Base-by-base conservation (phyloP, 2,329 filamentous ascomycete species). In the Ophiostoma angusticollis region DNA sequence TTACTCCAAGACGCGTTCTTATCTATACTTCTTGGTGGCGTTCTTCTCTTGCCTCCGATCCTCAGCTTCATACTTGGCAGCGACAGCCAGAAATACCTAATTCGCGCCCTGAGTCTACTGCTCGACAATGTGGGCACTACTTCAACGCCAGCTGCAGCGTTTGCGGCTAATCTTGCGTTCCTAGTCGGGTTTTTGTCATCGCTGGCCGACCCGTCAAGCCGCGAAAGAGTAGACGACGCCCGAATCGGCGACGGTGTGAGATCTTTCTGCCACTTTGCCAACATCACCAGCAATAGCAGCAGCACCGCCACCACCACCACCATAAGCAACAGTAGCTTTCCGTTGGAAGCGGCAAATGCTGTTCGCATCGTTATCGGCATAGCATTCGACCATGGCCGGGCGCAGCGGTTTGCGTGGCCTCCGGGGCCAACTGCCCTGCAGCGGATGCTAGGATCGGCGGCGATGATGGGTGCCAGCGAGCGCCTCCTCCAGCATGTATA, bases 141-240 rank as follows among this genome's bases (percentile, higher is more conserved):
- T 5, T 27, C 36, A 9, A n/a, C 18, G 2, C 27, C 25, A 25
- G n/a, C 16, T 9, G 30, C 13, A 4, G 23, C 24, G 4, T 9
- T 33, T 13, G 24, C 39, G 5, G 42, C 39, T 28, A 44, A 46
- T 31, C 42, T 42, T 25, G 44, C 44, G 9, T 46, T 40, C 28
- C 18, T 42, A 1, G 17, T 32, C 19, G 44, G 44, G 1, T 22
- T 42, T 7, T 17, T 44, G 22, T 24, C 42, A 6, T 40, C 39
- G 6, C 27, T 23, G n/a, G 31, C 22, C 12, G 31, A 29, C 9
- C 27, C 40, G 2, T n/a, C n/a, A n/a, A n/a, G n/a, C n/a, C n/a
- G n/a, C n/a, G n/a, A n/a, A n/a, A n/a, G n/a, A n/a, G n/a, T n/a
- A n/a, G n/a, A n/a, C n/a, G n/a, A n/a, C n/a, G n/a, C n/a, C n/a